These are phyloP conservation scores for Magnusiomyces tetraspermus DNA, from an alignment of 1,139 yeast species.

Conservation along the genomic window DNA sequence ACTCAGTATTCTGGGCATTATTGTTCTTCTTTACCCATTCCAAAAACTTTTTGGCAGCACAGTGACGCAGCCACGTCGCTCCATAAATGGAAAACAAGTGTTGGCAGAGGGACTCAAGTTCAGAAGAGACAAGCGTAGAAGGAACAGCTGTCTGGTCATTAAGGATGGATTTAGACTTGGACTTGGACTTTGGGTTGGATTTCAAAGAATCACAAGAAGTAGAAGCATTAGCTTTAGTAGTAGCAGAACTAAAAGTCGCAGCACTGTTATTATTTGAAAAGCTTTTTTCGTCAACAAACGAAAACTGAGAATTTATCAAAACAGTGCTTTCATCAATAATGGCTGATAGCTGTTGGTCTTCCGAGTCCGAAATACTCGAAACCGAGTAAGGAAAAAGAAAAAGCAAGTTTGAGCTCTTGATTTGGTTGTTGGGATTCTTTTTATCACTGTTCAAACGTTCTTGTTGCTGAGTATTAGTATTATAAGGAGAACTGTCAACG, in stretches of 20 bases:
- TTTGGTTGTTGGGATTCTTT: too few relatives aligned
- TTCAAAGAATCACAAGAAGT: too few relatives aligned
- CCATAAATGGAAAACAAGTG: constrained; percentile 26
- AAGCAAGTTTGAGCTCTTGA: neutral
- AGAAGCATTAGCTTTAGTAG: too few relatives aligned
- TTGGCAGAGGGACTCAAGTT: constrained; percentile 19
- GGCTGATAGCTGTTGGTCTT: neutral
- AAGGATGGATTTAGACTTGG: neutral
- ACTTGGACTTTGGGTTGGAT: too few relatives aligned
- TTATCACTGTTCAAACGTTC: too few relatives aligned
- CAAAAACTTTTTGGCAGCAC: constrained; percentile 24
- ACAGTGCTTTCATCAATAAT: neutral
- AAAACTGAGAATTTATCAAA: neutral
- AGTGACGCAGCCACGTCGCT: constrained; percentile 26
- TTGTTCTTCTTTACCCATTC: constrained; percentile 17
- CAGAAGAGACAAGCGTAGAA: constrained; percentile 18
- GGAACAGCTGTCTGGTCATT: neutral
- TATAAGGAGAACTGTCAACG: too few relatives aligned
- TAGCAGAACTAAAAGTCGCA: too few relatives aligned
- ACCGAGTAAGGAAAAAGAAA: neutral
- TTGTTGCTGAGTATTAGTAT: too few relatives aligned
- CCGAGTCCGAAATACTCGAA: neutral
- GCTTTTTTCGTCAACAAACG: neutral
- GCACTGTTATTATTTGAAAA: too few relatives aligned
- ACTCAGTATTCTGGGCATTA: neutral